These are phyloP conservation scores for Podospora bellae-mahoneyi DNA, from an alignment of 495 filamentous ascomycete genomes.

Conservation along the genomic window DNA sequence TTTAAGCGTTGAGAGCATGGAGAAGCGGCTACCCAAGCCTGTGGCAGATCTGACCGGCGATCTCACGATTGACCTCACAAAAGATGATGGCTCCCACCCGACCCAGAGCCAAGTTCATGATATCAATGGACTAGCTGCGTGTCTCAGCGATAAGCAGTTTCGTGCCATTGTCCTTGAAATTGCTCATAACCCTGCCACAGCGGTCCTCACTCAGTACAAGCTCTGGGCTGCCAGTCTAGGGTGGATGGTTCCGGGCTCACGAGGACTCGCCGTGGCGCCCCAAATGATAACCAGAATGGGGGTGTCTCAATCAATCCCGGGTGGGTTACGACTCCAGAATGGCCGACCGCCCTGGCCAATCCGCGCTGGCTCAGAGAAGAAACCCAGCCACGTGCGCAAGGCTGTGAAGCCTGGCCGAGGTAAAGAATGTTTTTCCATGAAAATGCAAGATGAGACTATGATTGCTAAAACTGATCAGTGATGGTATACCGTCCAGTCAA, in stretches of 20 bases:
- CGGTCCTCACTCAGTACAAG: background rate
- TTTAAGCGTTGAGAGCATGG: background rate
- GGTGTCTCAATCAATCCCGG: background rate
- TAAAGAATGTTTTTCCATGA: background rate
- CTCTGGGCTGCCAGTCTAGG: background rate
- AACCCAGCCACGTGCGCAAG: background rate
- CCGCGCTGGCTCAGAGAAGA: background rate
- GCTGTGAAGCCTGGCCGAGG: background rate
- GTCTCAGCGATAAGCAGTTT: background rate
- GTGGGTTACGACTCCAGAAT: background rate
- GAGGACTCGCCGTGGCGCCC: background rate
- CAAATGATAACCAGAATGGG: background rate
- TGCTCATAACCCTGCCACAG: background rate
- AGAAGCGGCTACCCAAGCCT: background rate
- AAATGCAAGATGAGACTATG: no score
- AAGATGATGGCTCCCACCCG: background rate
- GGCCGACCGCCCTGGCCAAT: background rate
- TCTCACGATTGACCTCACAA: background rate
- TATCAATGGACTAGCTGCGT: background rate
- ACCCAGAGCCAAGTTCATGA: background rate
- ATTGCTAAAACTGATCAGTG: background rate
- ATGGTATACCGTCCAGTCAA: background rate
- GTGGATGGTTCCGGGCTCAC: background rate
- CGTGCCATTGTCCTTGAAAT: background rate
- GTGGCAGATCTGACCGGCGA: background rate